These are phyloP conservation scores for Annulohypoxylon maeteangense DNA, from an alignment of 495 filamentous ascomycete genomes.

Conservation along the genomic window DNA sequence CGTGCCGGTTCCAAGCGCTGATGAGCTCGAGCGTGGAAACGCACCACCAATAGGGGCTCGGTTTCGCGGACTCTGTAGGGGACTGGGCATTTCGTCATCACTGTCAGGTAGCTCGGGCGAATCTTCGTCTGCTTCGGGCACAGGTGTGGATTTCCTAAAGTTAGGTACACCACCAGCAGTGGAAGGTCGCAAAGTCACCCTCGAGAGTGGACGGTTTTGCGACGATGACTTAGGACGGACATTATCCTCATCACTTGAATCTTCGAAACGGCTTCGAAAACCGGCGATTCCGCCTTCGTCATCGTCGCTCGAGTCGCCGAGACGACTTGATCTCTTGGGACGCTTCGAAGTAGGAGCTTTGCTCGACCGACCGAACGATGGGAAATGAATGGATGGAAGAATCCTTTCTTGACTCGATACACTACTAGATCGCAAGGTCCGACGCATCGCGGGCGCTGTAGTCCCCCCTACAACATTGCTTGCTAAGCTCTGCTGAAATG, in stretches of 20 bases:
- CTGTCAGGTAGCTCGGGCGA: slow-evolving; percentile 50
- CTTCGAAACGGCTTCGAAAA: slow-evolving; percentile 79
- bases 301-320: slow-evolving; percentile 80
- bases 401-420: slow-evolving; percentile 39
- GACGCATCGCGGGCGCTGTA: slow-evolving; percentile 30
- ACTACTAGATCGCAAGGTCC: slow-evolving; percentile 40
- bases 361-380: slow-evolving; percentile 40
- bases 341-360: slow-evolving; percentile 26
- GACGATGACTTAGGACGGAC: slow-evolving; percentile 35
- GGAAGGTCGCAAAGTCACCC: slow-evolving; percentile 34
- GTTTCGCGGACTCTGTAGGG: slow-evolving; percentile 31
- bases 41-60: background rate
- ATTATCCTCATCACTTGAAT: slow-evolving; percentile 80
- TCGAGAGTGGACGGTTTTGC: slow-evolving; percentile 25
- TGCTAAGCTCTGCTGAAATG: slow-evolving; percentile 36
- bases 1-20: slow-evolving; percentile 45
- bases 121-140: slow-evolving; percentile 51
- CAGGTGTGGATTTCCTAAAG: slow-evolving; percentile 42
- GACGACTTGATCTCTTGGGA: slow-evolving; percentile 56
- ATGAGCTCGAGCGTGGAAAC: slow-evolving; percentile 29
- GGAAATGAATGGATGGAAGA: slow-evolving; percentile 44
- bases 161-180: slow-evolving; percentile 17
- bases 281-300: slow-evolving; percentile 58
- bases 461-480: slow-evolving; percentile 20
- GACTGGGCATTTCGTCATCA: slow-evolving; percentile 45